Conservation (phyloP, 2,329 filamentous ascomycete genomes). For the Monosporascus cannonballus region DNA sequence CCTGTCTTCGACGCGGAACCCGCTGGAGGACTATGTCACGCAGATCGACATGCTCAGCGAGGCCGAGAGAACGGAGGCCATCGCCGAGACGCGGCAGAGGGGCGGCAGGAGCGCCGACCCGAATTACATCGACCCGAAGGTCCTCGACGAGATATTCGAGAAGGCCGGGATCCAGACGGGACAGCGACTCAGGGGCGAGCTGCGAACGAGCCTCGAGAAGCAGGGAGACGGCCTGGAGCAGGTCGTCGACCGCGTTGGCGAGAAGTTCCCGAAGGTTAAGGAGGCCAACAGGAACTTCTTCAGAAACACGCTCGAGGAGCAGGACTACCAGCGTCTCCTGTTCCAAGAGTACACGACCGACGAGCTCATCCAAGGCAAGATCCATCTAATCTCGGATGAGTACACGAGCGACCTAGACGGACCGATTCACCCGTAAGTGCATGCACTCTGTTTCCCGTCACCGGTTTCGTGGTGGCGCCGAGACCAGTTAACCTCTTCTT, state of each 20-base stretch:
- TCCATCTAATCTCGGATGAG: conserved; percentile 13
- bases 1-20: conserved; percentile 13
- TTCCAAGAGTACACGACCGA: conserved; percentile 21
- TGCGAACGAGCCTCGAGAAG: background rate
- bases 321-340: conserved; percentile 20
- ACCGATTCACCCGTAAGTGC: conserved; percentile 18
- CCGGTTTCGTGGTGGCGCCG: too few relatives aligned
- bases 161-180: conserved; percentile 3
- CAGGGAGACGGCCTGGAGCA: conserved; percentile 10
- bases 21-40: conserved; percentile 10
- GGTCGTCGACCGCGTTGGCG: conserved; percentile 4
- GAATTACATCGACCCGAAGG: conserved; percentile 9
- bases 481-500: background rate
- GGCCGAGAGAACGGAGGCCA: background rate
- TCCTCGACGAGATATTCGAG: conserved; percentile 11
- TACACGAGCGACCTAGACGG: conserved; percentile 9
- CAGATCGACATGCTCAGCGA: conserved; percentile 13
- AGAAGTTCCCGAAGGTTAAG: background rate
- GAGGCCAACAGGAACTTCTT: conserved; percentile 13
- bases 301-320: conserved; percentile 13
- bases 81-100: conserved; percentile 1
- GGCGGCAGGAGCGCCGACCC: background rate
- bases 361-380: conserved; percentile 15
- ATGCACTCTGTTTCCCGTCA: too few relatives aligned
- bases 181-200: conserved; percentile 2